phyloP scores from a whole-genome alignment of 1,139 yeast genomes.

The Eremothecium gossypii region DNA sequence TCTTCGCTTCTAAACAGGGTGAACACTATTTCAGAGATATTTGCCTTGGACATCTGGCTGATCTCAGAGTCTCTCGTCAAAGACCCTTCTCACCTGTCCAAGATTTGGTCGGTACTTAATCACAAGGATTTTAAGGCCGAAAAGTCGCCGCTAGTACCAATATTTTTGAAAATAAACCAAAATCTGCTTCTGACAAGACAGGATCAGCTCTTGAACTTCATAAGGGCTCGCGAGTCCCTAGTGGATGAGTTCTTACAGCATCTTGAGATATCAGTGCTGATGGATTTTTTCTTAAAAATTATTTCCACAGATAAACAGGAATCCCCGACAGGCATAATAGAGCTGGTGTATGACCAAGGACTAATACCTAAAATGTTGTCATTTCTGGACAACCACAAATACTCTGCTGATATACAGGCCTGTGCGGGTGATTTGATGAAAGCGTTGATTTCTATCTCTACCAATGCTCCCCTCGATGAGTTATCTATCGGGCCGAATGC shows the following conservation, averaged over 20 bases:
- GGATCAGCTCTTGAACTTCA: constrained; percentile 42
- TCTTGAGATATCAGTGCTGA: constrained; percentile 52
- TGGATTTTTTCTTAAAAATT: constrained; percentile 59
- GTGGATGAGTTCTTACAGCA: constrained; percentile 47
- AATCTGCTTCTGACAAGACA: constrained; percentile 80
- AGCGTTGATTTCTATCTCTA: constrained; percentile 86
- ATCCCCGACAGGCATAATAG: constrained; percentile 55
- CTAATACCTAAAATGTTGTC: constrained; percentile 43
- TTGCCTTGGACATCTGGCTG: constrained; percentile 93
- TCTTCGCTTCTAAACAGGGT: constrained; percentile 22
- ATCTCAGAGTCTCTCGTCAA: constrained; percentile 87
- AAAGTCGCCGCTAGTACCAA: constrained; percentile 43
- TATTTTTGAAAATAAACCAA: constrained; percentile 87
- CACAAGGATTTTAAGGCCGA: constrained; percentile 47
- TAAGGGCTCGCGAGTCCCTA: constrained; percentile 39
- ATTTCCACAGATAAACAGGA: constrained; percentile 58
- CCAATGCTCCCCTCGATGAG: constrained; percentile 55
- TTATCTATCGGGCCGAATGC: constrained; percentile 94
- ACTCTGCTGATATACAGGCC: constrained; percentile 59
- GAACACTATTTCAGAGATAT: constrained; percentile 54
- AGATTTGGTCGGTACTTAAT: constrained; percentile 76
- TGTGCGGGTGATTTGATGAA: constrained; percentile 92
- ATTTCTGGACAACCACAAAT: constrained; percentile 39
- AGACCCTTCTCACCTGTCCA: constrained; percentile 50
- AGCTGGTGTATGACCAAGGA: constrained; percentile 42